Conservation (phyloP, 768 basidiomycete genomes). For the Amanita exitialis region DNA sequence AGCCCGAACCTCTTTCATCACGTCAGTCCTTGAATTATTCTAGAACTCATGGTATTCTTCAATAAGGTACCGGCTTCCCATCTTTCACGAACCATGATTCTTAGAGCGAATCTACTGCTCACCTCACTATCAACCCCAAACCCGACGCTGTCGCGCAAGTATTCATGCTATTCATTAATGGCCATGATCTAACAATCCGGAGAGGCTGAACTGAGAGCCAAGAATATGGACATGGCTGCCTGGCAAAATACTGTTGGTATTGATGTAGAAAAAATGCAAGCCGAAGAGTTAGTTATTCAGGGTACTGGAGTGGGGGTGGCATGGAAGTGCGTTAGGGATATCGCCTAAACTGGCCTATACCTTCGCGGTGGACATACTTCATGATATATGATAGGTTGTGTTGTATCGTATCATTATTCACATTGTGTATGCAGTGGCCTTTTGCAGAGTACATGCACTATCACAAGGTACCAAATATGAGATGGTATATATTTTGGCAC, state of each 20-base stretch:
- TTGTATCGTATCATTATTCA: too few species aligned
- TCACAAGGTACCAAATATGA: not conserved
- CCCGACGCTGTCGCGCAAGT: not conserved
- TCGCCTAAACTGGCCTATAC: too few species aligned
- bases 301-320: not conserved
- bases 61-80: not conserved
- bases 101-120: not conserved
- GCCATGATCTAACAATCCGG: not conserved
- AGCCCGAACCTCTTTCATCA: not conserved
- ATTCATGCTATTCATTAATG: not conserved
- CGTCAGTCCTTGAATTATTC: not conserved
- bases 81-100: not conserved
- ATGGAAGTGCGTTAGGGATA: not conserved
- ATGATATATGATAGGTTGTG: too few species aligned
- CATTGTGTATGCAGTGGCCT: too few species aligned
- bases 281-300: not conserved
- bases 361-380: too few species aligned
- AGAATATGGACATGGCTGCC: not conserved
- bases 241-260: not conserved
- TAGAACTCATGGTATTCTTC: not conserved
- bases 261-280: not conserved
- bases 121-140: not conserved
- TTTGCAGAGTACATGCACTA: too few species aligned
- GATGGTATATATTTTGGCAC: not conserved
- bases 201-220: not conserved